A percentile compares a stretch with the other conserved stretches of the same genome.
Conservation (phyloP, 1,284 basidiomycete genomes). For the Testicularia cyperi region DNA sequence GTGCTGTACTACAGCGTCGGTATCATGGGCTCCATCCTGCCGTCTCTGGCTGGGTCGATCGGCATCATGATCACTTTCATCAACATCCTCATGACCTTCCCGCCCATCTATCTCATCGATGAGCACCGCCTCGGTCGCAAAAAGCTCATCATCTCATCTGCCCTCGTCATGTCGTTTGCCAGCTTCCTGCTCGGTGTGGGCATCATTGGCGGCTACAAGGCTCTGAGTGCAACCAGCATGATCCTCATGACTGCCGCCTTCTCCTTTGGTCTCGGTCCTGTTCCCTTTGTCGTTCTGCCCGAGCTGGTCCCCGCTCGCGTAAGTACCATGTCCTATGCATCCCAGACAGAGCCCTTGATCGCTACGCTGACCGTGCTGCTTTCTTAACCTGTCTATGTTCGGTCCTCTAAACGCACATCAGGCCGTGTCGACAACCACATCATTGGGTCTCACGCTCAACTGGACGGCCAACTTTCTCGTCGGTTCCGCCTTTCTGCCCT, state of each 20-base stretch:
- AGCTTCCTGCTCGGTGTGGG: constrained; percentile 73
- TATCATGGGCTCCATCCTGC: constrained; percentile 46
- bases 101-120: constrained; percentile 76
- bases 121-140: constrained; percentile 65
- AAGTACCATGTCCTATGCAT: not conserved
- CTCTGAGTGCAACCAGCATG: constrained; percentile 74
- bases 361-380: not conserved
- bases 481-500: constrained; percentile 76
- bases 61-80: constrained; percentile 54
- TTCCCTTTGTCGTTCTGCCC: constrained; percentile 89
- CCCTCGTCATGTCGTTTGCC: constrained; percentile 69
- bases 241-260: constrained; percentile 85
- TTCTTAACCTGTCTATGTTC: too few species aligned
- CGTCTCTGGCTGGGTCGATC: constrained; percentile 33
- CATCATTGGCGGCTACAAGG: constrained; percentile 63
- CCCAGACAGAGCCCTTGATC: not conserved
- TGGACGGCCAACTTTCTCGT: constrained; percentile 84
- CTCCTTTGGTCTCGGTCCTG: constrained; percentile 81
- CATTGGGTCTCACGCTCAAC: constrained; percentile 78
- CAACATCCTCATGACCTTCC: constrained; percentile 77
- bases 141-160: constrained; percentile 60
- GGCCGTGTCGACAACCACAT: constrained; percentile 82
- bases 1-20: constrained; percentile 57
- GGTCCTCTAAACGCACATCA: constrained; percentile 59
- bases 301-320: constrained; percentile 73